Evolutionary conservation across 2,329 filamentous ascomycete genomes (phyloP).

Genomic region (Ascomycota sp.): DNA sequence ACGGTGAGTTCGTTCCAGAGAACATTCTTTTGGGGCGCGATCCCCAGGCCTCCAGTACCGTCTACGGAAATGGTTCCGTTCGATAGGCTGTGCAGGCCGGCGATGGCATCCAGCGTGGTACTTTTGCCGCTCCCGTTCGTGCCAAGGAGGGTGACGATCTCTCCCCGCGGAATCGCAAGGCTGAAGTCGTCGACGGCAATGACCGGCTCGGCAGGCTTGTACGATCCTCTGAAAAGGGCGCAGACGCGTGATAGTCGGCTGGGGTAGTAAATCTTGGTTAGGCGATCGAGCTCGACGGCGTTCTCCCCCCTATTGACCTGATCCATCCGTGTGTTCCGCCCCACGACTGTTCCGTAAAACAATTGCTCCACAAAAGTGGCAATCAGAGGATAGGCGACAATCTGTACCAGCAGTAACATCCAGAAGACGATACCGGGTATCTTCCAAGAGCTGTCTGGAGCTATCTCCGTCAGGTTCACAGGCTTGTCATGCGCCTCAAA

Average conservation of each 20-base stretch:
- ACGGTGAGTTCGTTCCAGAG: constrained; percentile 79
- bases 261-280: constrained; percentile 60
- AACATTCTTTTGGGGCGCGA: constrained; percentile 85
- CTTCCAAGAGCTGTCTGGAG: constrained; percentile 43
- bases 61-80: constrained; percentile 58
- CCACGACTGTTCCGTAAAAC: constrained; percentile 47
- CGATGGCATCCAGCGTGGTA: constrained; percentile 71
- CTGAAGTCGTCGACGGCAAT: constrained; percentile 57
- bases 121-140: constrained; percentile 83
- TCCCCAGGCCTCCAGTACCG: constrained; percentile 55
- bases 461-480: constrained; percentile 36
- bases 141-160: constrained; percentile 69
- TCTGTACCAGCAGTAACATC: constrained; percentile 57
- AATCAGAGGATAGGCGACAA: constrained; percentile 52
- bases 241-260: constrained; percentile 34
- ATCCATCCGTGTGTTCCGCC: constrained; percentile 27
- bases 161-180: constrained; percentile 48
- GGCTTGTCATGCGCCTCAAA: constrained; percentile 42
- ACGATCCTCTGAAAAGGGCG: constrained; percentile 13
- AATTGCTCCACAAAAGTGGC: constrained; percentile 51
- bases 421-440: constrained; percentile 56
- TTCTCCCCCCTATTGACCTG: constrained; percentile 11
- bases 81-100: constrained; percentile 57
- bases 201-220: constrained; percentile 33
- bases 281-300: constrained; percentile 47